Base-by-base conservation (phyloP, 2,329 filamentous ascomycete genomes). In the Trichoderma atroviride region DNA sequence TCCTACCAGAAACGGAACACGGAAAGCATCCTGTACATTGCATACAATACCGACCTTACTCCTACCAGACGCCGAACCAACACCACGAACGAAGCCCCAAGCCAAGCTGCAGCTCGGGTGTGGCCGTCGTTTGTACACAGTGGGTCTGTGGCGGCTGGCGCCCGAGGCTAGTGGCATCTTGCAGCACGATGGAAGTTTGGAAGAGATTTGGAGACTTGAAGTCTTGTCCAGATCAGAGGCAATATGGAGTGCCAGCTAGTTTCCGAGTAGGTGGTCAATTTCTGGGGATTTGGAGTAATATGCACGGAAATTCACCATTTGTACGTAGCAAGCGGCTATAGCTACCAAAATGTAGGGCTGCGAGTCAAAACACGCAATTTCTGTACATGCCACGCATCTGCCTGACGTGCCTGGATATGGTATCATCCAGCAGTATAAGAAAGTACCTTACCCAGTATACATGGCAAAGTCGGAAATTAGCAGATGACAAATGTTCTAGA, bases 81-180 rank as follows among this genome's bases (percentile, higher is more conserved):
- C 10, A 50, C 22, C 10, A 24, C 47, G n/a, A 50, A 50, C 11
- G 47, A 50, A 24, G 47, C 47, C 4, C 10, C n/a, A 5, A 50
- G 47, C 47, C 47, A 50, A 13, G 27, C 53, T 29, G 63, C 55
- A 67, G 55, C 55, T 65, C 62, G 62, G 56, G 64, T 60, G 50
- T 53, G 64, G 37, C 57, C 57, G 65, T 55, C 27, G 56, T 55
- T 24, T 68, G 65, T 50, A 50, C 35, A 40, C 27, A 16, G 65
- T 68, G 65, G 65, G 50, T 37, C 47, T 9, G 57, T 61, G 56
- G 64, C 56, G 55, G 64, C 19, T 60, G 65, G 57, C 57, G 65
- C 47, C 56, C 65, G 65, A 33, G 65, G 43, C 57, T 61, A 68
- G 57, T 57, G 57, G 65, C 65, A 61, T 56, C 61, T 64, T 64